Evolutionary conservation across 176 grass and related monocot genomes (phyloP), one percentile per base, ranked within the genome.

Genomic region (Elaeis guineensis): DNA sequence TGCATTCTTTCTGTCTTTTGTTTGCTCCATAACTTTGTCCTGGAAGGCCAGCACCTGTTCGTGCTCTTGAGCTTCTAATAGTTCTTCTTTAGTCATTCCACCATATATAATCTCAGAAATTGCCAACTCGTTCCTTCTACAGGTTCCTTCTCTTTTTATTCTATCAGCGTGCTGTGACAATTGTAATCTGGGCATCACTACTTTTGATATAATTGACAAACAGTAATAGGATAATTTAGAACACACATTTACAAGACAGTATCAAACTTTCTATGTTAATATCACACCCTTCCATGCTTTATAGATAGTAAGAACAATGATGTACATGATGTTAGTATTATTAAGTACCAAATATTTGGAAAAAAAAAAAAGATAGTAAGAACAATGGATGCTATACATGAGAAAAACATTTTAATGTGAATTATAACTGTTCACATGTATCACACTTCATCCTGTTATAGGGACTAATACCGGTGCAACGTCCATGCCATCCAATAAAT

Each of bases 1-100:
- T 50, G 82, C 76, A 62, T 98, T 98, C 57, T 98, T 98, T 75
- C 88, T 88, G 3, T 98, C 93, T 83, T 90, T 92, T 61, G 84
- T 98, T 62, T 62, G 76, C 54, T 98, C 93, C 67, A 86, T 80
- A 24, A 89, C 73, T 63, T 78, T 92, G 65, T 98, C 93, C 76
- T 92, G 88, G 75, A 92, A 62, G 39, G 75, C 70, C 50, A 98
- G 60, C 50, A 80, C 64, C 17, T 74, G 71, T 76, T 98, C 93
- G 58, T 76, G 85, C 49, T 98, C 78, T 75, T 89, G 78, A 69
- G 88, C 93, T 68, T 98, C 61, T 52, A 57, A 50, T 55, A 89
- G 83, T 64, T 83, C 74, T 69, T 86, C 78, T 53, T 80, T 65
- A 52, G 66, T 82, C 74, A 89, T 80, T 77, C 71, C 79, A 79